Base-by-base conservation (phyloP, 192 early-diverging fungal genomes). In the Umbelopsis isabellina region DNA sequence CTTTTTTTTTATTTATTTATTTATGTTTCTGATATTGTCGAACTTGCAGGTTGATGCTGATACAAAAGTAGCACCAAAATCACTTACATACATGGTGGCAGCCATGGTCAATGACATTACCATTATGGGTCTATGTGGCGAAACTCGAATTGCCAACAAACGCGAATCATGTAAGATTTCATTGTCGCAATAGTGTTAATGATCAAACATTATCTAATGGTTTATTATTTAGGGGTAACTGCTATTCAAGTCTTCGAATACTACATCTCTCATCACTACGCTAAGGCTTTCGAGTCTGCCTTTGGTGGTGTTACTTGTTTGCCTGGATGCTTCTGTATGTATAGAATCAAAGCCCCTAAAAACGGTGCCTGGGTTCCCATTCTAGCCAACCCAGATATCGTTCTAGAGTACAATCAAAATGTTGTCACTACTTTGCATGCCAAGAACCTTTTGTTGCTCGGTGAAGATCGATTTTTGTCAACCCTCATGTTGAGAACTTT, bases 231-330 rank as follows among this genome's bases (percentile, higher is more conserved):
- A 52, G 85, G 88, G 87, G 90, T 91, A 11, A 90, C 91, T 3
- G 82, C 79, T 51, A 94, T 94, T 76, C 92, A 93, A 78, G 92
- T 97, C 10, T 97, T 94, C 75, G 96, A 97, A 82, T 97, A 97
- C 85, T 97, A 93, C 80, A 95, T 95, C 65, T 95, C 93, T 37
- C 96, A 97, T 73, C 93, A 97, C 73, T 86, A 95, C 61, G 87
- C 88, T 72, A 93, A 95, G 77, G 88, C 93, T 0, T 97, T 97
- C 70, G 95, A 97, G 82, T 91, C 90, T 30, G 86, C 94, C 22
- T 97, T 95, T 86, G 95, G 95, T 74, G 93, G 93, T 83, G 95
- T 97, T 13, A 97, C 95, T 0, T 97, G 95, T 81, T 76, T 97
- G 13, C 95, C 95, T 3, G 92, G 94, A 61, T 96, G 95, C 76